These are phyloP conservation scores for Bipolaris gigantea DNA, from an alignment of 2,329 filamentous ascomycete genomes.

Conservation along the genomic window DNA sequence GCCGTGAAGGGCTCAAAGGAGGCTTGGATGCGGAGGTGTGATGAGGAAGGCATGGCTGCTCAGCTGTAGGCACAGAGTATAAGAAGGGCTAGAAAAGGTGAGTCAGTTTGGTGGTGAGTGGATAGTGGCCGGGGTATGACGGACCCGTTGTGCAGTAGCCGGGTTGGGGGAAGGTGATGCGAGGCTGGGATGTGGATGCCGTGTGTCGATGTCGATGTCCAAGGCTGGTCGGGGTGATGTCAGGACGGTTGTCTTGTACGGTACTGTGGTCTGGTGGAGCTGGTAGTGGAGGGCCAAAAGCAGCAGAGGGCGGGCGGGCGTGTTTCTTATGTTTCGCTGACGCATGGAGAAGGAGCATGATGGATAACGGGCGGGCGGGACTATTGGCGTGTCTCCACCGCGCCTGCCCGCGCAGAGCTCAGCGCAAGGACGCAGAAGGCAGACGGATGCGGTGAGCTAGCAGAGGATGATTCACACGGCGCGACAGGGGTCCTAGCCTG, in stretches of 20 bases:
- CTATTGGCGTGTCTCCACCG: constrained; percentile 35
- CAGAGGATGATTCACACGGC: constrained; percentile 27
- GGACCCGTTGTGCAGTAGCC: constrained; percentile 38
- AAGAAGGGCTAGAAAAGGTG: constrained; percentile 44
- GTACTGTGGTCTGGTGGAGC: constrained; percentile 11
- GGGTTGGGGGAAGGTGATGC: constrained; percentile 40
- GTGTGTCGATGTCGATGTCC: constrained; percentile 7
- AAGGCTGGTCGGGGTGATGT: not conserved
- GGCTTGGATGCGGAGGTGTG: constrained; percentile 52
- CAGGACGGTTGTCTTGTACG: too few species aligned
- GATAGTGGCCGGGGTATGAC: constrained; percentile 30
- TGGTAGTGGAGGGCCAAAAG: constrained; percentile 5
- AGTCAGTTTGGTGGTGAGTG: constrained; percentile 55
- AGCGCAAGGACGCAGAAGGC: too few species aligned
- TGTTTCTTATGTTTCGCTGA: constrained; percentile 40
- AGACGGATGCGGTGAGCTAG: constrained; percentile 23
- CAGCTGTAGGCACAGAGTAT: constrained; percentile 30
- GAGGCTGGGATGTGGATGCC: constrained; percentile 23
- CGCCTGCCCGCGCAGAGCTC: constrained; percentile 21
- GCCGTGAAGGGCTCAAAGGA: constrained; percentile 51
- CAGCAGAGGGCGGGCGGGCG: constrained; percentile 21
- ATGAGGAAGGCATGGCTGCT: constrained; percentile 51
- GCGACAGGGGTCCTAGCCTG: constrained; percentile 20
- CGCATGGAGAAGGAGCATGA: constrained; percentile 33
- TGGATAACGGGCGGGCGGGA: constrained; percentile 33